Percentiles rank a stretch among this genome's conserved stretches.
These are phyloP conservation scores for Colletotrichum liaoningense DNA, from an alignment of 2,329 filamentous ascomycete genomes.

Conservation along the genomic window DNA sequence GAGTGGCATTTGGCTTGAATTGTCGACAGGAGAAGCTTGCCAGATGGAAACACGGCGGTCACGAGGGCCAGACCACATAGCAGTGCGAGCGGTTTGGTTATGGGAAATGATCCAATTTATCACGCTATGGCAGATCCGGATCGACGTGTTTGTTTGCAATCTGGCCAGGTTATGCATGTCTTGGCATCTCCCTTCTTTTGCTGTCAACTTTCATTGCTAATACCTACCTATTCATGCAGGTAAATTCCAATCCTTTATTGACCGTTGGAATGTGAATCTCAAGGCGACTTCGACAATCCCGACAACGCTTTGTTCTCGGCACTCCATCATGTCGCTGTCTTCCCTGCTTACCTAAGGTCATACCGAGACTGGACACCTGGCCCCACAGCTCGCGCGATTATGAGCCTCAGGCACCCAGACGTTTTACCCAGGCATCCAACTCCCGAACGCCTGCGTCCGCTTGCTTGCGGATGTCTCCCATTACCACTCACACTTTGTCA, in stretches of 20 bases:
- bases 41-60: neutral
- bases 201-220: neutral
- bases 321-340: neutral
- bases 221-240: neutral
- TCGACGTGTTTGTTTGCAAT: constrained; percentile 29
- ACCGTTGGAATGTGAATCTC: neutral
- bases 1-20: neutral
- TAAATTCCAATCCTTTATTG: neutral
- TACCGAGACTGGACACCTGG: no score
- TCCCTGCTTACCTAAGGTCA: neutral
- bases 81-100: neutral
- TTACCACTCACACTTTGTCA: neutral
- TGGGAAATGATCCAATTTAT: constrained; percentile 32
- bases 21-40: constrained; percentile 4
- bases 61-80: neutral
- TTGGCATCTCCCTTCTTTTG: neutral
- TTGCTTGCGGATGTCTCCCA: neutral
- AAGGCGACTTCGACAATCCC: neutral
- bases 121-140: constrained; percentile 20
- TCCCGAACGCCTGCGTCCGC: neutral
- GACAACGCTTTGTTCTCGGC: neutral
- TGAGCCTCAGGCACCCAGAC: neutral
- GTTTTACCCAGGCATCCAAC: neutral
- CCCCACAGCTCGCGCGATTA: neutral
- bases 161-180: constrained; percentile 26